phyloP scores from a whole-genome alignment of 352 stramenopile species.

The Phytophthora litchii region DNA sequence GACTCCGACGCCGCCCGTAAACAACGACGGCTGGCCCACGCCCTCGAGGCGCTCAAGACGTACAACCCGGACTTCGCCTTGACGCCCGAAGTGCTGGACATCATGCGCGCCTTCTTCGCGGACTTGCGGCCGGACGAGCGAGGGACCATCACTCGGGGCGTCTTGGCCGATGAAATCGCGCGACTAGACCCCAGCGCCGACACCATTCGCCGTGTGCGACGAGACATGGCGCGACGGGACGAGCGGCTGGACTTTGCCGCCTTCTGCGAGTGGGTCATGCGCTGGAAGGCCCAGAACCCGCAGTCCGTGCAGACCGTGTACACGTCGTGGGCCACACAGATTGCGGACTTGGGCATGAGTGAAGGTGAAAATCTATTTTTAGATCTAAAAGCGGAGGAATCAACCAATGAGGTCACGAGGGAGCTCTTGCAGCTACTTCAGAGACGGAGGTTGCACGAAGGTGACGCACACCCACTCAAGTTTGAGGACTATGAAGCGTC shows the following conservation, averaged over 20 bases:
- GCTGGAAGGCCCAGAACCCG: constrained; percentile 77
- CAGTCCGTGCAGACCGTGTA: constrained; percentile 74
- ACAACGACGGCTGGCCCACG: constrained; percentile 43
- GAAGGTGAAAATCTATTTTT: constrained; percentile 79
- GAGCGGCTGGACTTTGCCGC: constrained; percentile 69
- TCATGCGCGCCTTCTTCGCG: constrained; percentile 83
- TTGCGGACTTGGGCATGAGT: constrained; percentile 75
- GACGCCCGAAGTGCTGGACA: constrained; percentile 81
- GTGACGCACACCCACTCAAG: background rate
- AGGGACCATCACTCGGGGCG: constrained; percentile 56
- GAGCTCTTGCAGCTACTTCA: constrained; percentile 46
- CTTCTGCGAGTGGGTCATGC: constrained; percentile 83
- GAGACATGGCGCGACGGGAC: constrained; percentile 39
- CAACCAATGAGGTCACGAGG: constrained; percentile 36
- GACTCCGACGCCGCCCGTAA: constrained; percentile 7
- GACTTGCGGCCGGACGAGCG: constrained; percentile 58
- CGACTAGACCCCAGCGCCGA: constrained; percentile 66
- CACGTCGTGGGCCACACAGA: constrained; percentile 73
- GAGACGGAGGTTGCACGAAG: constrained; percentile 24
- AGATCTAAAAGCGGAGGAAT: constrained; percentile 47
- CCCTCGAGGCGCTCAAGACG: constrained; percentile 66
- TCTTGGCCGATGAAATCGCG: constrained; percentile 67
- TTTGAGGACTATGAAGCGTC: constrained; percentile 35
- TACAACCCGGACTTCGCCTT: constrained; percentile 87
- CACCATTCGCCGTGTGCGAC: constrained; percentile 48